Conservation (phyloP, 768 basidiomycete species). For the Panellus pusillus region DNA sequence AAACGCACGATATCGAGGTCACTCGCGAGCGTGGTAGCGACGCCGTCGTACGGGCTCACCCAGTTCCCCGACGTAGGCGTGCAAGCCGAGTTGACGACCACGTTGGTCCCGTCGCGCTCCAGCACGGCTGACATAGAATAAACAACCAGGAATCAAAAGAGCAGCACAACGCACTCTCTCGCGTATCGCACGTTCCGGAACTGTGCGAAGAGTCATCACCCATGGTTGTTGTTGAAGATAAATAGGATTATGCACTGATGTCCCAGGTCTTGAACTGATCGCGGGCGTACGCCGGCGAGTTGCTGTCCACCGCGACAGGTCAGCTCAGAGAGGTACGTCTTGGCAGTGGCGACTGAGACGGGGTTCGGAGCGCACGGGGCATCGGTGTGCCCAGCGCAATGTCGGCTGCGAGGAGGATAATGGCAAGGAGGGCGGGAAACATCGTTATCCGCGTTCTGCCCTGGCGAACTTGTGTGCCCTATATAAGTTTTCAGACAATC, state of each 20-base stretch:
- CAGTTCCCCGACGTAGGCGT: slow-evolving; percentile 47
- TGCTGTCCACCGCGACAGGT: slow-evolving; percentile 43
- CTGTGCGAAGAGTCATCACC: slow-evolving; percentile 24
- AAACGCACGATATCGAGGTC: slow-evolving; percentile 50
- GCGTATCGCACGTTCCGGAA: slow-evolving; percentile 52
- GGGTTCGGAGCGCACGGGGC: slow-evolving; percentile 18
- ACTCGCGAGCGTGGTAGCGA: slow-evolving; percentile 43
- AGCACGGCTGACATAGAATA: slow-evolving; percentile 36
- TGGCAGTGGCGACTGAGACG: slow-evolving; percentile 18
- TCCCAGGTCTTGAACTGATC: slow-evolving; percentile 49
- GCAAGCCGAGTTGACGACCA: slow-evolving; percentile 42
- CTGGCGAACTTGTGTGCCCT: too few relatives aligned
- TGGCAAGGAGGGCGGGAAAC: slow-evolving; percentile 3
- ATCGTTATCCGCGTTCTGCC: too few relatives aligned
- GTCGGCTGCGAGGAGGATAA: background rate
- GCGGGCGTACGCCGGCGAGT: slow-evolving; percentile 41
- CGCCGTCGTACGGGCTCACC: slow-evolving; percentile 53
- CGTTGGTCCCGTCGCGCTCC: slow-evolving; percentile 45
- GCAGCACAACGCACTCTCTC: slow-evolving; percentile 41
- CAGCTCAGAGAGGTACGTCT: slow-evolving; percentile 24
- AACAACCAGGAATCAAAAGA: too few relatives aligned
- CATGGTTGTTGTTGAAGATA: background rate
- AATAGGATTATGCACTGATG: slow-evolving; percentile 35
- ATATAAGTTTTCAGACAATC: too few relatives aligned
- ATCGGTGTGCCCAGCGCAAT: background rate